phyloP scores from a whole-genome alignment of 108 stramenopile species.

The Aurantiochytrium sp. region DNA sequence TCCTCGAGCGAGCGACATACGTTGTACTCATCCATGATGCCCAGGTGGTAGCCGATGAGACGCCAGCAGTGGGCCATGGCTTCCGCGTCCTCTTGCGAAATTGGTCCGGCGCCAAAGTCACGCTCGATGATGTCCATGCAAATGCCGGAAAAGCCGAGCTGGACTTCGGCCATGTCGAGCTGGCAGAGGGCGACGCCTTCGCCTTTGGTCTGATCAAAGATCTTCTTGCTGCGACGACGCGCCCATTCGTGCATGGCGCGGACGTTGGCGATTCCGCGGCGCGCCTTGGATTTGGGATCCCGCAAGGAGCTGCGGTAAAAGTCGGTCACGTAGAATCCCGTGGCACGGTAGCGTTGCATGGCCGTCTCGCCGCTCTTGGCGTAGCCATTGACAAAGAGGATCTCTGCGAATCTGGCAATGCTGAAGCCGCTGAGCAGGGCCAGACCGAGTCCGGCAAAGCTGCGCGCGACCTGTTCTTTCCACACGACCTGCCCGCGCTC shows the following conservation, averaged over 20 bases:
- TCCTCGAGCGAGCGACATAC: background rate
- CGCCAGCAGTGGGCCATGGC: background rate
- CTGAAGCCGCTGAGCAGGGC: conserved; percentile 5
- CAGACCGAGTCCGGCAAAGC: background rate
- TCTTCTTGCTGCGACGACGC: background rate
- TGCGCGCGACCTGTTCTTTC: background rate
- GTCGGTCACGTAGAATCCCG: background rate
- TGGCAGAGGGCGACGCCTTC: background rate
- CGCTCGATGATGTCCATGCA: background rate
- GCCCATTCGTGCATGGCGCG: conserved; percentile 4
- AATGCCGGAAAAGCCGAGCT: background rate
- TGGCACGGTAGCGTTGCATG: background rate
- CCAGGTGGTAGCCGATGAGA: background rate
- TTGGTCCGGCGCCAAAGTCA: background rate
- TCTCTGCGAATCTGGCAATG: background rate
- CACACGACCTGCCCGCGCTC: background rate
- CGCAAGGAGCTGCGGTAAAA: background rate
- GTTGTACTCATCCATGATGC: background rate
- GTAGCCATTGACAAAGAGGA: background rate
- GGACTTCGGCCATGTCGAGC: conserved; percentile 12
- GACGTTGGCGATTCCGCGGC: background rate
- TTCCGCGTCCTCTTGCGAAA: background rate
- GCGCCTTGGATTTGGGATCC: background rate
- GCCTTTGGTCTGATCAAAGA: background rate
- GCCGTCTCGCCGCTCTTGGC: conserved; percentile 4